Percentiles rank a stretch among this genome's conserved stretches.
Evolutionary conservation across 2,329 filamentous ascomycete genomes (phyloP).

Genomic region (Pseudonectria foliicola): DNA sequence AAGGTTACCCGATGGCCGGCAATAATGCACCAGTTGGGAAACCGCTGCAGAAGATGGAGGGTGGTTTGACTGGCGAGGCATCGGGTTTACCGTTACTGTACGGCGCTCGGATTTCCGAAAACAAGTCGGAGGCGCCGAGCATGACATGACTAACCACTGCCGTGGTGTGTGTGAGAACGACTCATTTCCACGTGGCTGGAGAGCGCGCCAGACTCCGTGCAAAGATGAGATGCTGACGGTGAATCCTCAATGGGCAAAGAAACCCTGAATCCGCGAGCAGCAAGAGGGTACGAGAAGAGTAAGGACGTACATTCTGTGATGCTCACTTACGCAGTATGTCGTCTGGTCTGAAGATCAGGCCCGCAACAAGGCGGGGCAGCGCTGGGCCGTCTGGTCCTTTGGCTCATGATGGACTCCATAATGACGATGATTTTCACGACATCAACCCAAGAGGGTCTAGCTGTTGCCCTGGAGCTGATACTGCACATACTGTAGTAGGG

Average conservation of each 20-base stretch:
- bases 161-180: too few species aligned
- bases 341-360: conserved; percentile 15
- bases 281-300: too few species aligned
- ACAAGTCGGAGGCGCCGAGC: conserved; percentile 12
- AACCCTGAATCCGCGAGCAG: too few species aligned
- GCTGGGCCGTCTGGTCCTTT: conserved; percentile 15
- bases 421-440: conserved; percentile 16
- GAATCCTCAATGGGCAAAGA: too few species aligned
- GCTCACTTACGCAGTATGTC: conserved; percentile 3
- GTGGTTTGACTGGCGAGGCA: conserved; percentile 6
- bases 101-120: conserved; percentile 9
- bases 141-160: conserved; percentile 5
- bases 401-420: conserved; percentile 8
- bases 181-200: too few species aligned
- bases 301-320: too few species aligned
- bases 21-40: background rate
- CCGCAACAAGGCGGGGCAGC: conserved; percentile 6
- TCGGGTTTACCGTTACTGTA: too few species aligned
- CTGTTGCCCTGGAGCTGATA: background rate
- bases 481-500: too few species aligned
- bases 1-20: background rate
- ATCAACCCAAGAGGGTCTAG: conserved; percentile 5
- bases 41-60: conserved; percentile 4
- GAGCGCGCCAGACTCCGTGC: too few species aligned
- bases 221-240: too few species aligned